Evolutionary conservation across 768 basidiomycete species (phyloP).

Genomic region (Tricholoma hemisulphureum): DNA sequence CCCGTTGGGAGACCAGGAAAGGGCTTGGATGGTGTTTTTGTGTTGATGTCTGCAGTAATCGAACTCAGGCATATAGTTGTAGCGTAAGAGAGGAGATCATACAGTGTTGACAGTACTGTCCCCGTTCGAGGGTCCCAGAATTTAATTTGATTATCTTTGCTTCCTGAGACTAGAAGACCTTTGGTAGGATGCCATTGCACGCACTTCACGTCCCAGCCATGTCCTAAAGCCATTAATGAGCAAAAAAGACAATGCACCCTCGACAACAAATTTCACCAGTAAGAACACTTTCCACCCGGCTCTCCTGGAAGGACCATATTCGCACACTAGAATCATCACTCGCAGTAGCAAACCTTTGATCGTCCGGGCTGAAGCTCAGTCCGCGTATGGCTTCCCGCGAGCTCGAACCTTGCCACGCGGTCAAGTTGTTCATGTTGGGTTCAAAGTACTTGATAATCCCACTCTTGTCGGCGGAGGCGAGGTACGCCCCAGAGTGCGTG

Average conservation of each 20-base stretch:
- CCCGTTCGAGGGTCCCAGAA: conserved; percentile 99
- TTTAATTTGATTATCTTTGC: conserved; percentile 97
- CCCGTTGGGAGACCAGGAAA: conserved; percentile 93
- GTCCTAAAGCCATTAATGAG: conserved; percentile 52
- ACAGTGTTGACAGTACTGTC: conserved; percentile 89
- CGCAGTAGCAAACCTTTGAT: conserved; percentile 87
- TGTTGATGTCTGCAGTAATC: conserved; percentile 76
- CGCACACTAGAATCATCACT: conserved; percentile 94
- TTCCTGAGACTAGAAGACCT: conserved; percentile 90
- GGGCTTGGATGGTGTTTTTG: conserved; percentile 94
- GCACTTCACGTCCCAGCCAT: conserved; percentile 98
- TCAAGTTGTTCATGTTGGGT: conserved; percentile 98
- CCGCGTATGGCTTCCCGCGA: conserved; percentile 91
- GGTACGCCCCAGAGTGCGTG: conserved; percentile 90
- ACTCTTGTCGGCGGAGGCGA: conserved; percentile 88
- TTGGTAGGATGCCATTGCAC: conserved; percentile 99
- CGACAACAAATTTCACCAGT: conserved; percentile 52
- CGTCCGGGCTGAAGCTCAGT: conserved; percentile 89
- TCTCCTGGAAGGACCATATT: conserved; percentile 94
- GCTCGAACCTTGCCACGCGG: conserved; percentile 84
- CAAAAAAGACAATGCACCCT: neutral
- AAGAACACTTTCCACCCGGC: conserved; percentile 82
- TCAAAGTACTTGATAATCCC: conserved; percentile 99
- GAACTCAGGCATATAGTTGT: neutral
- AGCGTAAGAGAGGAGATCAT: conserved; percentile 24